phyloP scores from a whole-genome alignment of 345 rosid genomes.

The Eucalyptus sp. region DNA sequence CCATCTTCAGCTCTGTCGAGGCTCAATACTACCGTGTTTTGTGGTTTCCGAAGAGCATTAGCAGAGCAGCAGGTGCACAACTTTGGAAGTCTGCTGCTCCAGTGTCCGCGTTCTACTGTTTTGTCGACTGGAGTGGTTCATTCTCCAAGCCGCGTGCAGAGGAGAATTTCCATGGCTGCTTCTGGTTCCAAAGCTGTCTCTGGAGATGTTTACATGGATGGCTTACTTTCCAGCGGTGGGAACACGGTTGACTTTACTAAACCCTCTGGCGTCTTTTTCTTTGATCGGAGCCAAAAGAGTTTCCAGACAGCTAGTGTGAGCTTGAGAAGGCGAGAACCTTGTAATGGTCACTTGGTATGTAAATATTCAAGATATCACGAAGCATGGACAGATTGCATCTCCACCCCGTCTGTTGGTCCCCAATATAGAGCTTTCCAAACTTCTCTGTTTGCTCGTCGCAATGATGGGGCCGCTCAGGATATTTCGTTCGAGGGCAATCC shows the following conservation, averaged over 20 bases:
- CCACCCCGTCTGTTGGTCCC: slow-evolving; percentile 10
- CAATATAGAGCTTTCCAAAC: slow-evolving; percentile 23
- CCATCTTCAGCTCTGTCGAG: neutral
- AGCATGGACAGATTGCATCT: slow-evolving; percentile 4
- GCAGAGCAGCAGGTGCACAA: neutral
- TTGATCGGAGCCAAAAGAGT: slow-evolving; percentile 20
- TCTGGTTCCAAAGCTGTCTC: slow-evolving; percentile 56
- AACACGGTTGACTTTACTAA: slow-evolving; percentile 45
- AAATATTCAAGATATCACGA: slow-evolving; percentile 23
- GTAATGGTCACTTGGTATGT: slow-evolving; percentile 23
- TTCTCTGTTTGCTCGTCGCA: slow-evolving; percentile 19
- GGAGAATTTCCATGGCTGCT: slow-evolving; percentile 45
- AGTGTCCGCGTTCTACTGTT: neutral
- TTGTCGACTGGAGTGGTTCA: slow-evolving; percentile 1
- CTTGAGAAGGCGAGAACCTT: slow-evolving; percentile 20
- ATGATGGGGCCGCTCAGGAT: slow-evolving; percentile 48
- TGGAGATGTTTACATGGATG: slow-evolving; percentile 63
- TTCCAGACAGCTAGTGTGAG: slow-evolving; percentile 35
- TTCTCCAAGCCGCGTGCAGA: slow-evolving; percentile 1
- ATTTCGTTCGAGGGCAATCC: slow-evolving; percentile 46
- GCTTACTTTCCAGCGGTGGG: slow-evolving; percentile 32
- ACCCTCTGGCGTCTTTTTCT: slow-evolving; percentile 43
- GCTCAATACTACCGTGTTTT: neutral
- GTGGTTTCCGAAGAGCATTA: slow-evolving; percentile 1
- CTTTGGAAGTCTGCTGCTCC: neutral